A percentile compares a stretch with the other conserved stretches of the same genome.
These are phyloP conservation scores for Capsella bursapastoris DNA, from an alignment of 345 rosid species.

Conservation along the genomic window DNA sequence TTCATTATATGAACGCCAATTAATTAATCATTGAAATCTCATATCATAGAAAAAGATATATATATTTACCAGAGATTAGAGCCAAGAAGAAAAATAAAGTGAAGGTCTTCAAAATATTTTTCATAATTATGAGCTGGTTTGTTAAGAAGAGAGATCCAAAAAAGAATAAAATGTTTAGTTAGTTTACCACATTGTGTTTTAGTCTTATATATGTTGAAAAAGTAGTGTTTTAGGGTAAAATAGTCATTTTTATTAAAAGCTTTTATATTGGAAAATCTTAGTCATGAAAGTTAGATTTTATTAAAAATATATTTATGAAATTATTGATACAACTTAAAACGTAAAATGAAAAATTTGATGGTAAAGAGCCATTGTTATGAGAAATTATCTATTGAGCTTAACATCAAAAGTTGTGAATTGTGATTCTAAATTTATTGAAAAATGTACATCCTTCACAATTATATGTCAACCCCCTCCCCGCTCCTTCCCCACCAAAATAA, in stretches of 20 bases:
- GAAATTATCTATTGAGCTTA: too few species aligned
- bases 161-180: neutral
- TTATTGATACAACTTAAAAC: too few species aligned
- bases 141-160: neutral
- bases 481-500: too few species aligned
- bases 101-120: neutral
- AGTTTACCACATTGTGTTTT: neutral
- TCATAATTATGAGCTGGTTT: neutral
- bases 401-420: too few species aligned
- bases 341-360: too few species aligned
- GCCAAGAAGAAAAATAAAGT: neutral
- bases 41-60: neutral
- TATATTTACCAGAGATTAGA: neutral
- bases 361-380: too few species aligned
- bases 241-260: neutral
- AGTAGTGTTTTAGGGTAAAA: neutral
- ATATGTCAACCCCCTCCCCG: too few species aligned
- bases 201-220: neutral
- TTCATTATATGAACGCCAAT: too few species aligned
- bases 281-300: neutral
- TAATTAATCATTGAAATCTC: neutral
- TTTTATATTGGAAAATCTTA: neutral
- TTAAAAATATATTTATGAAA: too few species aligned
- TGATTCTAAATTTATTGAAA: too few species aligned
- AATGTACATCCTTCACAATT: too few species aligned